A percentile compares a stretch with the other conserved stretches of the same genome.
These are phyloP conservation scores for Astrocystis sublimbata DNA, from an alignment of 495 filamentous ascomycete species.

Conservation along the genomic window DNA sequence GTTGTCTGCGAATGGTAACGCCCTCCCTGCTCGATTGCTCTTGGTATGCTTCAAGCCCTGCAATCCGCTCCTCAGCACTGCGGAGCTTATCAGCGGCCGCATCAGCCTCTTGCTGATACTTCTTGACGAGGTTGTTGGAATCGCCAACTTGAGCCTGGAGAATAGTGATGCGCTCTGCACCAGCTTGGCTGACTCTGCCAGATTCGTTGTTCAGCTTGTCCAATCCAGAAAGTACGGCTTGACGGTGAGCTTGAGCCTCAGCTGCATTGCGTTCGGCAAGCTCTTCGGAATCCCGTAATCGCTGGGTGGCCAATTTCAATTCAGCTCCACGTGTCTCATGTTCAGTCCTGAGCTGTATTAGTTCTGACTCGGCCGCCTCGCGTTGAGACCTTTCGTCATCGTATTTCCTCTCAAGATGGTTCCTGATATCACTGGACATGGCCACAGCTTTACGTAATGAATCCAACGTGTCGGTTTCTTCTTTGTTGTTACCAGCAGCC, in stretches of 20 bases:
- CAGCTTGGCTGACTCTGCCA: slow-evolving; percentile 51
- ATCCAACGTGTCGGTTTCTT: slow-evolving; percentile 69
- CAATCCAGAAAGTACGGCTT: slow-evolving; percentile 80
- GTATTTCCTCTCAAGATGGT: slow-evolving; percentile 75
- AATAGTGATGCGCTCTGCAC: slow-evolving; percentile 72
- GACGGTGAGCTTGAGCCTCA: slow-evolving; percentile 83
- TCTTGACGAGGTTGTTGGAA: slow-evolving; percentile 76
- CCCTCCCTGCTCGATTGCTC: slow-evolving; percentile 94
- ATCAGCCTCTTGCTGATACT: slow-evolving; percentile 90
- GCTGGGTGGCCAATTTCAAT: slow-evolving; percentile 70
- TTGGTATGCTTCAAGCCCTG: slow-evolving; percentile 93
- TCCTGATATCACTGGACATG: slow-evolving; percentile 72
- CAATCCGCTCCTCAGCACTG: slow-evolving; percentile 92
- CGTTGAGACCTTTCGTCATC: slow-evolving; percentile 79
- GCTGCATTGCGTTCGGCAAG: slow-evolving; percentile 82
- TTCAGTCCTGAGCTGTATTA: slow-evolving; percentile 76
- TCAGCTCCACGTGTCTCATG: slow-evolving; percentile 83
- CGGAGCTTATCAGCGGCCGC: slow-evolving; percentile 83
- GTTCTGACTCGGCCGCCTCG: slow-evolving; percentile 75
- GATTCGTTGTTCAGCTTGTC: slow-evolving; percentile 65
- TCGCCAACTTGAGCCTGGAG: slow-evolving; percentile 78
- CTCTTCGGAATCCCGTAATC: slow-evolving; percentile 84
- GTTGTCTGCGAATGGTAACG: slow-evolving; percentile 80
- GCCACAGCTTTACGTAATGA: slow-evolving; percentile 77
- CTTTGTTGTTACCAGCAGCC: slow-evolving; percentile 63